These are phyloP conservation scores for Rhizopogon vinicolor DNA, from an alignment of 768 basidiomycete species.

Conservation along the genomic window DNA sequence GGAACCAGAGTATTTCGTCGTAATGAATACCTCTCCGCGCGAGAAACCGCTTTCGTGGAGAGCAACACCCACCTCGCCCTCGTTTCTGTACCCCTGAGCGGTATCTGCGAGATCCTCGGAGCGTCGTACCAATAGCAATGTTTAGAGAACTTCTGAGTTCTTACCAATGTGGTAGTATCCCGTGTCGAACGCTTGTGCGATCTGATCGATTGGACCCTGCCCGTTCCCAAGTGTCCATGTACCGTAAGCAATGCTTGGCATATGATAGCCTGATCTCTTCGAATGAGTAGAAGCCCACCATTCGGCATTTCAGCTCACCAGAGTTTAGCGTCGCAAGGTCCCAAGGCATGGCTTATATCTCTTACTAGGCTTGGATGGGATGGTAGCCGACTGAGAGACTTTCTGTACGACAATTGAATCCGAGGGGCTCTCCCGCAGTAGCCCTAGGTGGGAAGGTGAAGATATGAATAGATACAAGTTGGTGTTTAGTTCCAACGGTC, in stretches of 20 bases:
- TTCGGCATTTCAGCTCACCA: constrained; percentile 30
- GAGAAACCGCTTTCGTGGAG: constrained; percentile 49
- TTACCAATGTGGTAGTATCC: constrained; percentile 62
- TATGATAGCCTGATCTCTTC: constrained; percentile 32
- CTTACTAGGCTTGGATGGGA: not conserved
- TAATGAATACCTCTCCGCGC: constrained; percentile 57
- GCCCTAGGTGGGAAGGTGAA: not conserved
- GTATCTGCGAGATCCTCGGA: constrained; percentile 39
- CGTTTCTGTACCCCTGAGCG: constrained; percentile 58
- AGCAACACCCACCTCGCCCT: constrained; percentile 39
- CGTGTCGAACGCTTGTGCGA: constrained; percentile 56
- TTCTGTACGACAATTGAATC: not conserved
- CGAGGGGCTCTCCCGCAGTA: too few species aligned
- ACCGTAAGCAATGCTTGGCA: constrained; percentile 54
- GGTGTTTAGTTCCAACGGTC: too few species aligned
- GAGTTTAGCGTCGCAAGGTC: constrained; percentile 54
- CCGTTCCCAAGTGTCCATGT: constrained; percentile 65
- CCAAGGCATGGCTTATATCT: constrained; percentile 48
- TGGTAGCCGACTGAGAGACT: not conserved
- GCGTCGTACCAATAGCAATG: not conserved
- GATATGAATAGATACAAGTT: not conserved
- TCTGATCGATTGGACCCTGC: constrained; percentile 43
- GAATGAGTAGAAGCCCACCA: not conserved
- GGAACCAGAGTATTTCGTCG: constrained; percentile 58
- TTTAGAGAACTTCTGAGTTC: constrained; percentile 8